Percentiles rank a stretch among this genome's conserved stretches.
Conservation (phyloP, 2,329 filamentous ascomycete genomes). For the Pyricularia grisea region DNA sequence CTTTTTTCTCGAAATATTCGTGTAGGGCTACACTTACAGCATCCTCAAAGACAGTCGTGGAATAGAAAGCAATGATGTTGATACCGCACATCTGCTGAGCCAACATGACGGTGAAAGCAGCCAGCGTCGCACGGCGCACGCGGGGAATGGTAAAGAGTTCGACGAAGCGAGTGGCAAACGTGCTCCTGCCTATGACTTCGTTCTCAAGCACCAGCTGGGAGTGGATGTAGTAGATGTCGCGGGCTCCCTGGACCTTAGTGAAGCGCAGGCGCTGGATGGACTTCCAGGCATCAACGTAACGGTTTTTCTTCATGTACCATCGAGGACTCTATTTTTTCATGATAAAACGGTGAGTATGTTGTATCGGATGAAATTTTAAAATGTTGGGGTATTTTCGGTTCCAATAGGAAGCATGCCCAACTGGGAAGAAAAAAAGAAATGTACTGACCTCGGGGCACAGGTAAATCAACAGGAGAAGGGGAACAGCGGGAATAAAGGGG, state of each 20-base stretch:
- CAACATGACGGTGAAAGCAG: conserved; percentile 73
- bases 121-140: conserved; percentile 62
- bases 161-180: conserved; percentile 51
- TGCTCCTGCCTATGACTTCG: conserved; percentile 37
- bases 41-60: conserved; percentile 45
- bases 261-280: conserved; percentile 43
- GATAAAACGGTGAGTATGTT: not conserved
- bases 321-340: conserved; percentile 30
- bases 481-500: conserved; percentile 50
- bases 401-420: not conserved
- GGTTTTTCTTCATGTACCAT: conserved; percentile 59
- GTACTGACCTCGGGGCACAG: conserved; percentile 50
- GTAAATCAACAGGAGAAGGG: conserved; percentile 51
- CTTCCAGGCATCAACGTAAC: conserved; percentile 49
- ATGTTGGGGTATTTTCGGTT: not conserved
- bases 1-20: conserved; percentile 6
- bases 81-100: conserved; percentile 61
- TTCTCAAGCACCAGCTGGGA: conserved; percentile 54
- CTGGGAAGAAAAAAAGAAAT: not conserved
- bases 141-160: conserved; percentile 63
- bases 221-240: conserved; percentile 56
- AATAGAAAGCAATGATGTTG: conserved; percentile 72
- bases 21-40: not conserved
- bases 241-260: conserved; percentile 45
- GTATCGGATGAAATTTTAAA: not conserved